These are phyloP conservation scores for Paracorniculantispora psalliotae DNA, from an alignment of 2,329 filamentous ascomycete genomes.

Conservation along the genomic window DNA sequence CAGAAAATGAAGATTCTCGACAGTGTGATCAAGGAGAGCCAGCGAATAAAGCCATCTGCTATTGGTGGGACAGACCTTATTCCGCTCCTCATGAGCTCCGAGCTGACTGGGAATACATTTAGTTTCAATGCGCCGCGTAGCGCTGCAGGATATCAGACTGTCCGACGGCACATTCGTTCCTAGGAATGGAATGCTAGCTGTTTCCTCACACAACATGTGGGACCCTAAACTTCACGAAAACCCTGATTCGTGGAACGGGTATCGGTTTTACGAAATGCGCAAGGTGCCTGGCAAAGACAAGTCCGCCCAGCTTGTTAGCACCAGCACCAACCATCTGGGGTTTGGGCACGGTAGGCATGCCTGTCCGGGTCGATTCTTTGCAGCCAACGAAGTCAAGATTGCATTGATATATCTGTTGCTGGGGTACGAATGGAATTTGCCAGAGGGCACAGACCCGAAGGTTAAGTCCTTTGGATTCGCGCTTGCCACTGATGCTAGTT, in stretches of 20 bases:
- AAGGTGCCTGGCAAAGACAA: slow-evolving; percentile 27
- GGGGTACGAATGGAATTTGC: slow-evolving; percentile 45
- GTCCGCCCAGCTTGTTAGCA: slow-evolving; percentile 40
- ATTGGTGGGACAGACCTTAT: slow-evolving; percentile 16
- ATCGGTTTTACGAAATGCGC: slow-evolving; percentile 38
- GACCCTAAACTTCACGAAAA: slow-evolving; percentile 27
- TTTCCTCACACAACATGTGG: background rate
- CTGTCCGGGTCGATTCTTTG: slow-evolving; percentile 50
- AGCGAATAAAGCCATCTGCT: slow-evolving; percentile 38
- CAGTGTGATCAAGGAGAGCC: slow-evolving; percentile 46
- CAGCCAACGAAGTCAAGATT: slow-evolving; percentile 48
- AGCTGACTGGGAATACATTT: background rate
- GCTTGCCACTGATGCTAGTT: too few species aligned
- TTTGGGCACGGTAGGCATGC: slow-evolving; percentile 53
- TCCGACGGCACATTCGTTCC: slow-evolving; percentile 12
- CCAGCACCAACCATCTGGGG: slow-evolving; percentile 41
- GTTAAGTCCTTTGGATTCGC: too few species aligned
- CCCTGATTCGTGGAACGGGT: slow-evolving; percentile 38
- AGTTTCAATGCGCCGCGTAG: background rate
- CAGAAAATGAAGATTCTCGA: slow-evolving; percentile 41
- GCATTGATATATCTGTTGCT: slow-evolving; percentile 41
- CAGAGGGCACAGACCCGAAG: background rate
- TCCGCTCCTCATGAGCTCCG: background rate
- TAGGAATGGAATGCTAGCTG: background rate
- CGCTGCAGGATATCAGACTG: background rate